Percentiles rank a stretch among this genome's conserved stretches.
Conservation (phyloP, 2,329 filamentous ascomycete genomes). For the Calcarisporium arbuscula region DNA sequence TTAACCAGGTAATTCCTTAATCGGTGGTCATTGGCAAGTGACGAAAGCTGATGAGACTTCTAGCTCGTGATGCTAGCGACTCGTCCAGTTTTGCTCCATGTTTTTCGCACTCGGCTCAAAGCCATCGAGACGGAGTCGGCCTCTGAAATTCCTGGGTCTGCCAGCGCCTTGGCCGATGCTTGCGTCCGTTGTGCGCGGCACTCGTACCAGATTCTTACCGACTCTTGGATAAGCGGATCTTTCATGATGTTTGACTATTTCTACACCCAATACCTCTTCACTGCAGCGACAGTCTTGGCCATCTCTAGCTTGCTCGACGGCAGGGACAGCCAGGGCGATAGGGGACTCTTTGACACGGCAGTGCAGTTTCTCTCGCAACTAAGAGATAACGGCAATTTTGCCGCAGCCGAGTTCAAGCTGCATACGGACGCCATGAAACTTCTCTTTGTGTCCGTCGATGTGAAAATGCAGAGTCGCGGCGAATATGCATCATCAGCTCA, state of each 20-base stretch:
- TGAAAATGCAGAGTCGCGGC: background rate
- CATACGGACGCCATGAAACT: slow-evolving; percentile 31
- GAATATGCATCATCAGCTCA: background rate
- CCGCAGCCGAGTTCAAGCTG: slow-evolving; percentile 33
- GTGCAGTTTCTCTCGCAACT: slow-evolving; percentile 31
- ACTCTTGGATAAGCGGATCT: slow-evolving; percentile 39
- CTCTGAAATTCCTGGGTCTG: slow-evolving; percentile 21
- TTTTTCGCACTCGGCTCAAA: slow-evolving; percentile 21
- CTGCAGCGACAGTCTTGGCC: slow-evolving; percentile 35
- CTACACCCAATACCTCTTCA: slow-evolving; percentile 40
- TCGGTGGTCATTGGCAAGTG: fast-evolving
- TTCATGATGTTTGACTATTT: slow-evolving; percentile 42
- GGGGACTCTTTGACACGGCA: slow-evolving; percentile 31
- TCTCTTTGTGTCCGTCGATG: slow-evolving; percentile 14
- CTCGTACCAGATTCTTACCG: slow-evolving; percentile 33
- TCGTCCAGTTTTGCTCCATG: slow-evolving; percentile 26
- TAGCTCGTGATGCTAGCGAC: slow-evolving; percentile 28
- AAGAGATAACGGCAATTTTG: slow-evolving; percentile 31
- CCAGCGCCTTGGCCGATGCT: slow-evolving; percentile 33
- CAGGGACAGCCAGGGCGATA: slow-evolving; percentile 25
- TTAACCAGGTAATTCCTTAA: slow-evolving; percentile 19
- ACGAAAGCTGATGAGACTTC: background rate
- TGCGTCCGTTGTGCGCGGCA: slow-evolving; percentile 39
- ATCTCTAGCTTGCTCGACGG: slow-evolving; percentile 32
- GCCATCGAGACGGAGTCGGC: slow-evolving; percentile 14